A percentile compares a stretch with the other conserved stretches of the same genome.
phyloP scores from a whole-genome alignment of 75 land plant genomes.

The Isoetes taiwanensis region DNA sequence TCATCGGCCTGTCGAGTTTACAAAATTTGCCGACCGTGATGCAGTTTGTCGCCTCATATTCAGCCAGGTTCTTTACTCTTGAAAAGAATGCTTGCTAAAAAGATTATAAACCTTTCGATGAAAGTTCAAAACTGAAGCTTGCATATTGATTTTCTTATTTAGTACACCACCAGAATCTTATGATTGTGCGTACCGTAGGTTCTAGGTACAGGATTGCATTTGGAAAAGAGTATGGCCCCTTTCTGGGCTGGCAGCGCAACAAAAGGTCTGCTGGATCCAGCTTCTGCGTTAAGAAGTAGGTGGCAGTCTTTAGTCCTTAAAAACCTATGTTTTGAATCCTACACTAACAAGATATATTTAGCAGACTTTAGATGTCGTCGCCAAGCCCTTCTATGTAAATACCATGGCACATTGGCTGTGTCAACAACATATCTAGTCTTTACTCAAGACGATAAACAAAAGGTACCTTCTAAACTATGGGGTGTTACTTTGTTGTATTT shows the following conservation, averaged over 20 bases:
- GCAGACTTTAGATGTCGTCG: background rate
- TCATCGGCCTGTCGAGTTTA: background rate
- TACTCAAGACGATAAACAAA: constrained; percentile 7
- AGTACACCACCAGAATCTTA: background rate
- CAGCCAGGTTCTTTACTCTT: background rate
- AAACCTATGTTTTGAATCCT: too few species aligned
- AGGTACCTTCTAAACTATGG: too few species aligned
- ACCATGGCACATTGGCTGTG: background rate
- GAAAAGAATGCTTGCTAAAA: background rate
- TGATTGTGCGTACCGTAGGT: background rate
- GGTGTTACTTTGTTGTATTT: background rate
- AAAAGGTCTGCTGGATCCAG: background rate
- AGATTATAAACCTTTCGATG: background rate
- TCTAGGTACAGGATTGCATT: background rate
- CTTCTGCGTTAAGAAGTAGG: background rate
- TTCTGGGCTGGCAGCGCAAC: background rate
- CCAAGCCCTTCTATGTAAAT: background rate
- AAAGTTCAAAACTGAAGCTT: background rate
- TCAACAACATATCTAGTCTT: background rate
- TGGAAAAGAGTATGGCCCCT: constrained; percentile 3
- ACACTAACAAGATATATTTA: too few species aligned
- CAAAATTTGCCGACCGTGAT: background rate
- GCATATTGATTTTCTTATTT: background rate
- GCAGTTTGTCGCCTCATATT: background rate
- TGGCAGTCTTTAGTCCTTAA: too few species aligned